Conservation (phyloP, 148 eudicot genomes). For the Agrostemma githago region DNA sequence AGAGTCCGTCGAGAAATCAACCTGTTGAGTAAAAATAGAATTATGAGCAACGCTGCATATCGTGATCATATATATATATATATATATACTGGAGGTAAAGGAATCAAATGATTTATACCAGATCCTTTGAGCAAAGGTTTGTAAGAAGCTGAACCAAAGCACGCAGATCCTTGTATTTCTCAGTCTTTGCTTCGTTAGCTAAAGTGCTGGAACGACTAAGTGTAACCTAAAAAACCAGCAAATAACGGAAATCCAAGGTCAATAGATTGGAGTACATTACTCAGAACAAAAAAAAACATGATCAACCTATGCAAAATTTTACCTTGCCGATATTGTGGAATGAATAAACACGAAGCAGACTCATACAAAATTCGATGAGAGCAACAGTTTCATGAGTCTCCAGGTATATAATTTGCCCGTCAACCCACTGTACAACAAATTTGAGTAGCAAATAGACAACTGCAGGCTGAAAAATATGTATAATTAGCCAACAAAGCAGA, state of each 20-base stretch:
- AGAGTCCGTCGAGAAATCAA: constrained; percentile 73
- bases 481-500: constrained; percentile 24
- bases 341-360: constrained; percentile 86
- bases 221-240: constrained; percentile 45
- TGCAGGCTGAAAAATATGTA: constrained; percentile 51
- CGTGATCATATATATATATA: neutral
- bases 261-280: neutral
- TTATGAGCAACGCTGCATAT: neutral
- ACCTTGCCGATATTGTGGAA: constrained; percentile 96
- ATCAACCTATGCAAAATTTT: constrained; percentile 8
- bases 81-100: constrained; percentile 8
- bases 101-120: constrained; percentile 43
- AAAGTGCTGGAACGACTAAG: constrained; percentile 69
- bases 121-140: constrained; percentile 80
- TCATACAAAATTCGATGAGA: constrained; percentile 75
- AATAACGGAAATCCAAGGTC: constrained; percentile 11
- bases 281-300: neutral
- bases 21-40: constrained; percentile 37
- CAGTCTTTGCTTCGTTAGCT: constrained; percentile 70
- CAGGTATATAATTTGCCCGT: constrained; percentile 82
- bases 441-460: constrained; percentile 87
- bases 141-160: constrained; percentile 86
- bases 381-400: constrained; percentile 84
- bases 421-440: constrained; percentile 91
- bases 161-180: constrained; percentile 84